phyloP scores from a whole-genome alignment of 23 red algal genomes.

The Pyropia haitanensis region DNA sequence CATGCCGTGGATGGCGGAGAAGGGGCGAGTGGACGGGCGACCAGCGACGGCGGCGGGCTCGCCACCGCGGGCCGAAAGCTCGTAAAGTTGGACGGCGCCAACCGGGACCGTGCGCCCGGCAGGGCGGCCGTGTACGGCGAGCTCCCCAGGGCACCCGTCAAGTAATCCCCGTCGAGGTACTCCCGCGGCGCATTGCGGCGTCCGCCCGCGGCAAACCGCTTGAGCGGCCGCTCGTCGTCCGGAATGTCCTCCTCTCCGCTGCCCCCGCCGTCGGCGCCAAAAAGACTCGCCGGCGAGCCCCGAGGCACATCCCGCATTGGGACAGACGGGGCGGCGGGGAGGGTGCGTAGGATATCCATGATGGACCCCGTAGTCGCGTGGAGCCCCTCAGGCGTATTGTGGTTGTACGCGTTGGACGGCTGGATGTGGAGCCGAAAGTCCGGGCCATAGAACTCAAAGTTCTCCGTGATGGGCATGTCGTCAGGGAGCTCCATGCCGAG shows the following conservation, averaged over 20 bases:
- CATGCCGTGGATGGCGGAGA: too few relatives aligned
- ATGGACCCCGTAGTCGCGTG: slow-evolving; percentile 33
- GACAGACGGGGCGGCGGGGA: slow-evolving; percentile 39
- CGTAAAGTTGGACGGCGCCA: too few relatives aligned
- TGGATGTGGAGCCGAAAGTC: slow-evolving; percentile 87
- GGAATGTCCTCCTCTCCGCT: slow-evolving; percentile 12
- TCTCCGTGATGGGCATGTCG: slow-evolving; percentile 80
- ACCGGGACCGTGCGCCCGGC: too few relatives aligned
- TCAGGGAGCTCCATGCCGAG: slow-evolving; percentile 56
- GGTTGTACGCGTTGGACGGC: slow-evolving; percentile 98
- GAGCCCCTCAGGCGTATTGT: slow-evolving; percentile 53
- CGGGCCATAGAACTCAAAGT: slow-evolving; percentile 94
- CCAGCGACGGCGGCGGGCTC: too few relatives aligned
- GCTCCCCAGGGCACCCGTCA: too few relatives aligned
- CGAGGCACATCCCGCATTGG: slow-evolving; percentile 28
- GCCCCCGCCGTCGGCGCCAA: not conserved
- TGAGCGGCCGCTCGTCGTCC: slow-evolving; percentile 12
- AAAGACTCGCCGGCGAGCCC: slow-evolving; percentile 3
- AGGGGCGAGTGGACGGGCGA: too few relatives aligned
- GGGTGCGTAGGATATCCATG: slow-evolving; percentile 37
- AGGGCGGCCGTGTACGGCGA: too few relatives aligned
- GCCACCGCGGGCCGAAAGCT: too few relatives aligned
- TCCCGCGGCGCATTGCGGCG: too few relatives aligned
- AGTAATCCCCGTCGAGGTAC: too few relatives aligned
- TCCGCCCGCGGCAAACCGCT: too few relatives aligned